phyloP scores from a whole-genome alignment of 2,329 filamentous ascomycete genomes.

The Phialocephala subalpina region DNA sequence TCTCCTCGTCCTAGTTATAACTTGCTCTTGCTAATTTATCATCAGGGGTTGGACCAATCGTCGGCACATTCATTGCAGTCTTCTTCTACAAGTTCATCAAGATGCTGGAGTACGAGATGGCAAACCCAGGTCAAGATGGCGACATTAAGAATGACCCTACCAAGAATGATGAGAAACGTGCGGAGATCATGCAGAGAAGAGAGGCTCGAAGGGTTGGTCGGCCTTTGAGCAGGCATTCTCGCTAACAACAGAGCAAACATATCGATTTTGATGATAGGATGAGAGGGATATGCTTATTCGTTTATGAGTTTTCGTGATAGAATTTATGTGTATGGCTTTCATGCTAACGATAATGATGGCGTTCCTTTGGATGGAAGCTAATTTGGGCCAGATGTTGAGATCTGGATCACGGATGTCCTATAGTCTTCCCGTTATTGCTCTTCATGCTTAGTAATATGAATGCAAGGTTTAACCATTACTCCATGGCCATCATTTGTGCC shows the following conservation, averaged over 20 bases:
- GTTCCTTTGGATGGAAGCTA: background rate
- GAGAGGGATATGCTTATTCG: background rate
- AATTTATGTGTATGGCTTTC: background rate
- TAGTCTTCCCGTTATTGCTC: background rate
- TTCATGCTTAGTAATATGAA: background rate
- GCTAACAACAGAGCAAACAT: background rate
- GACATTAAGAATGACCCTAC: conserved; percentile 53
- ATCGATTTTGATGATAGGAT: background rate
- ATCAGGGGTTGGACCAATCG: conserved; percentile 55
- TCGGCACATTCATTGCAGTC: conserved; percentile 57
- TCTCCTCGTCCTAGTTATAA: background rate
- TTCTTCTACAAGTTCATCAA: conserved; percentile 60
- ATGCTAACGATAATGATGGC: background rate
- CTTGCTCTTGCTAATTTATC: conserved; percentile 6
- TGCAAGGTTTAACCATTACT: background rate
- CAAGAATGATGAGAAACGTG: conserved; percentile 49
- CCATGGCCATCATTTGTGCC: background rate
- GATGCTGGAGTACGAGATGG: conserved; percentile 59
- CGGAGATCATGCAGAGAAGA: conserved; percentile 44
- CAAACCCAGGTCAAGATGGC: conserved; percentile 55
- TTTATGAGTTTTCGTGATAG: background rate
- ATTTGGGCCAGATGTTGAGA: background rate
- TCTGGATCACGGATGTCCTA: background rate
- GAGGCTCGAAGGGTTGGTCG: conserved; percentile 4
- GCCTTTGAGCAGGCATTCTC: conserved; percentile 16